phyloP scores from a whole-genome alignment of 352 stramenopile genomes.

The Pythium diclinum region DNA sequence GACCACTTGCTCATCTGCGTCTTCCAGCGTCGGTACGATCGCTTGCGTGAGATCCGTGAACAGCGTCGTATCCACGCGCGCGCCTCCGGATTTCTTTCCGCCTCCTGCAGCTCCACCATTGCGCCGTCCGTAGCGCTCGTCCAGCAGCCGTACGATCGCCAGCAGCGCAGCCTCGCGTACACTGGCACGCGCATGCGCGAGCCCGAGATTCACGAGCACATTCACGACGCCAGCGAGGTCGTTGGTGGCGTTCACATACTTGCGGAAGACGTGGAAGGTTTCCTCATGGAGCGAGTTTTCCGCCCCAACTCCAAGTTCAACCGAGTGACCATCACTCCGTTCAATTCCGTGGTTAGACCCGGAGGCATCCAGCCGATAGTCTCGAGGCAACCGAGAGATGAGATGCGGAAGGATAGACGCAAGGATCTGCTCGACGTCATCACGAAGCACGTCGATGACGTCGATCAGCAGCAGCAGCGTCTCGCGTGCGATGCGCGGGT shows the following conservation, averaged over 20 bases:
- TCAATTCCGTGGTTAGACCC: background rate
- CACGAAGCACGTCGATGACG: constrained; percentile 58
- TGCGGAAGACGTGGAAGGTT: constrained; percentile 62
- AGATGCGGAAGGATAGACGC: constrained; percentile 68
- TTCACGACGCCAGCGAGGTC: constrained; percentile 56
- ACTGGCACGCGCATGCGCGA: constrained; percentile 35
- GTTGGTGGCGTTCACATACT: constrained; percentile 55
- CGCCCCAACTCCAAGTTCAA: constrained; percentile 7
- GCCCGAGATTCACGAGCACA: constrained; percentile 58
- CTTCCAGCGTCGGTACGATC: constrained; percentile 56
- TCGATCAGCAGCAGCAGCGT: constrained; percentile 60
- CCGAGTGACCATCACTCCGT: constrained; percentile 7
- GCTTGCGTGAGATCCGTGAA: constrained; percentile 58
- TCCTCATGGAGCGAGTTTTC: constrained; percentile 36
- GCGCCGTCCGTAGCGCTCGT: constrained; percentile 41
- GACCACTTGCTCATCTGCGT: constrained; percentile 52
- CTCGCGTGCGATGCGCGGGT: constrained; percentile 41
- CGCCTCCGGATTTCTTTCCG: background rate
- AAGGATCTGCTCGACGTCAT: constrained; percentile 65
- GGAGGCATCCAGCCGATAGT: background rate
- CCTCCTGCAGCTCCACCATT: background rate
- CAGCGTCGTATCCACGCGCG: constrained; percentile 46
- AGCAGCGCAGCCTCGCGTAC: constrained; percentile 54
- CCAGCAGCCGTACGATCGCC: constrained; percentile 46
- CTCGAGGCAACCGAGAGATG: constrained; percentile 37